Evolutionary conservation across 352 stramenopile species (phyloP).

Genomic region (Phytophthora megakarya): DNA sequence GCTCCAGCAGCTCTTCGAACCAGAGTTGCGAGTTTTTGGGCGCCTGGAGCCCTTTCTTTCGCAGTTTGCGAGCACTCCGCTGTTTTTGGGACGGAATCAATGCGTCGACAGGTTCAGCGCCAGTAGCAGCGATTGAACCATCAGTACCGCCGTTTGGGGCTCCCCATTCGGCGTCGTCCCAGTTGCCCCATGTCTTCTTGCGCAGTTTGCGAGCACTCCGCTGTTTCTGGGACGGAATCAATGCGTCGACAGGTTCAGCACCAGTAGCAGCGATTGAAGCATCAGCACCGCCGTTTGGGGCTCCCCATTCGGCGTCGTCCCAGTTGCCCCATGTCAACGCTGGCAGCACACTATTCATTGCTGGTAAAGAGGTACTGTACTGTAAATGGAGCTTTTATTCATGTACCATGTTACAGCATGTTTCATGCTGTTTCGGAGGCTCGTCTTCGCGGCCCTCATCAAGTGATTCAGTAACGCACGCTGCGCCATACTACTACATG

Average conservation of each 20-base stretch:
- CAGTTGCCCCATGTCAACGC: constrained; percentile 77
- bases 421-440: background rate
- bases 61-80: constrained; percentile 57
- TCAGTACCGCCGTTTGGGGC: background rate
- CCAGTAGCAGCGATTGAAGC: background rate
- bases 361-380: background rate
- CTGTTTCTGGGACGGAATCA: constrained; percentile 11
- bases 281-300: background rate
- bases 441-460: background rate
- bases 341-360: constrained; percentile 79
- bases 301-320: constrained; percentile 48
- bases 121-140: background rate
- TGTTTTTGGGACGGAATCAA: constrained; percentile 9
- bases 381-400: too few relatives aligned
- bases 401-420: background rate
- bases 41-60: constrained; percentile 50
- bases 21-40: constrained; percentile 59
- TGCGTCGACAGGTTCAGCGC: background rate
- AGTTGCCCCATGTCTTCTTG: constrained; percentile 74
- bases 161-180: constrained; percentile 52
- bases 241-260: background rate
- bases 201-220: constrained; percentile 58
- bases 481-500: too few relatives aligned
- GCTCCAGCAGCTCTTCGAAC: constrained; percentile 75
- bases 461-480: too few relatives aligned